These are phyloP conservation scores for Solanum hybrid DNA, from an alignment of 305 asterid genomes.

Conservation along the genomic window DNA sequence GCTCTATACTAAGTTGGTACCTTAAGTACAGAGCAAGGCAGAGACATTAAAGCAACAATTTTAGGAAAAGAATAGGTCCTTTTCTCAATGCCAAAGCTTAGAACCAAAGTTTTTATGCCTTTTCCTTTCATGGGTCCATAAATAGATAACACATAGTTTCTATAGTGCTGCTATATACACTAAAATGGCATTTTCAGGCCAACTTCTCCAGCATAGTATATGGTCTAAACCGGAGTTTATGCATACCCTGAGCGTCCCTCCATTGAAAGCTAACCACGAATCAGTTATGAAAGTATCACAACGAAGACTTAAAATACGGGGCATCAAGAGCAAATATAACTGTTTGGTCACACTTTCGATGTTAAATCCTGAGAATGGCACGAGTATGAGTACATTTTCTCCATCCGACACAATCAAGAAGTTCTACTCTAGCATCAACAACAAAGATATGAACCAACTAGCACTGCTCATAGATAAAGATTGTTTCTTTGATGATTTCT, in stretches of 20 bases:
- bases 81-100: background rate
- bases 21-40: background rate
- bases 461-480: conserved; percentile 37
- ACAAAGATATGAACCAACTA: conserved; percentile 35
- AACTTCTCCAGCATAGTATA: background rate
- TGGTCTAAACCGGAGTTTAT: conserved; percentile 3
- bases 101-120: background rate
- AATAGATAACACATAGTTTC: background rate
- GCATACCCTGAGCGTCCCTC: background rate
- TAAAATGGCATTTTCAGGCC: conserved; percentile 8
- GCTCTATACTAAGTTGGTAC: background rate
- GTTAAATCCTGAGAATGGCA: conserved; percentile 6
- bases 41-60: background rate
- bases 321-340: conserved; percentile 9
- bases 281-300: conserved; percentile 1
- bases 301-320: background rate
- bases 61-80: background rate
- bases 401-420: conserved; percentile 34
- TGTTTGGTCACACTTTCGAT: conserved; percentile 13
- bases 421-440: conserved; percentile 48
- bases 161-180: background rate
- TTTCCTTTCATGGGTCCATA: background rate
- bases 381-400: conserved; percentile 14
- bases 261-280: background rate
- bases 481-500: conserved; percentile 49